Evolutionary conservation across 2,329 filamentous ascomycete species (phyloP), one percentile per base, ranked within the genome.

Genomic region (Cucurbitaria berberidis): DNA sequence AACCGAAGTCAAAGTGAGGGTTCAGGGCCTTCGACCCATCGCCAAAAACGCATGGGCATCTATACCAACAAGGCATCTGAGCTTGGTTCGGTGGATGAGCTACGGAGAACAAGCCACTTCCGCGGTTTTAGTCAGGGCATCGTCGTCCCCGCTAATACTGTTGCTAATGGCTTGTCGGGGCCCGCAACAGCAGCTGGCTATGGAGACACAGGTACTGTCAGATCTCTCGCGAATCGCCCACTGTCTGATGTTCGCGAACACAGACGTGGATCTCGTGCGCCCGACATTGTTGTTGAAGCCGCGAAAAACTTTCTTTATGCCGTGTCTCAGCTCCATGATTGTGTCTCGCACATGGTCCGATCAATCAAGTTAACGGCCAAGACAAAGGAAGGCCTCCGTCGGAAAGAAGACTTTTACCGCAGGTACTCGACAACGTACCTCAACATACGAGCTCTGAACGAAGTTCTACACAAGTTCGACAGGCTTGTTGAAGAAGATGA

Each of bases 1-100:
- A 85, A 82, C 58, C 76, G 85, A 60, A 87, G 84, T 64, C 83
- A 86, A 55, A 87, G 85, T 56, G 85, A 87, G 69, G 84, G 84
- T 19, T 79, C 84, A 5, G 73, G 74, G 1, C 62, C 81, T 75
- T 67, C 82, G 70, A 77, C 78, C 68, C 72, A 78, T 26, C 81
- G 83, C 22, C 80, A 78, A 54, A 84, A 85, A 62, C 80, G 85
- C 16, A 86, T 86, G 80, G 85, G 84, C 21, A 81, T 86, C 44
- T 79, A 86, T 29, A 82, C 80, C 40, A 80, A 81, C 64, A 84
- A 85, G 64, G 80, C 81, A 19, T 80, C 79, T 10, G 84, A 83
- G 48, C 71, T 85, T 42, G 78, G 78, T 24, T 80, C 81, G 1
- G 72, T 85, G 27, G 79, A 84, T 51, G 83, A 85, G 64, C 73